These are phyloP conservation scores for Boletus patriciae DNA, from an alignment of 768 basidiomycete genomes.

Conservation along the genomic window DNA sequence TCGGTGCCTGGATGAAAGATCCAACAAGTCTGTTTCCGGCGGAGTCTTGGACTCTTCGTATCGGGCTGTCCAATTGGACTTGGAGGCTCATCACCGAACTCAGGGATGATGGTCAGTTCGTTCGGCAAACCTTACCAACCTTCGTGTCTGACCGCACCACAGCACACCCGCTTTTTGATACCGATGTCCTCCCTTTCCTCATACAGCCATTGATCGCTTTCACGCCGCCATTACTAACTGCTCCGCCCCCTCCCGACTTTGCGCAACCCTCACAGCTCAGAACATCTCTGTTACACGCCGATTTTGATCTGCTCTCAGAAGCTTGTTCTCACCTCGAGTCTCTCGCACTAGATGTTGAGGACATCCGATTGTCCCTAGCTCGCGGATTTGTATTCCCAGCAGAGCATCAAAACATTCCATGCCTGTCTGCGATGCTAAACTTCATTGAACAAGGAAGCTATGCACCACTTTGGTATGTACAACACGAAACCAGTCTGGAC, in stretches of 20 bases:
- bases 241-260: conserved; percentile 40
- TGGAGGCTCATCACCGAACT: conserved; percentile 77
- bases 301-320: conserved; percentile 74
- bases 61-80: conserved; percentile 68
- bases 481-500: conserved; percentile 33
- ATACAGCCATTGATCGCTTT: conserved; percentile 58
- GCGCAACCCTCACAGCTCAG: conserved; percentile 42
- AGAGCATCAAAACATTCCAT: conserved; percentile 55
- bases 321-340: conserved; percentile 75
- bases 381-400: conserved; percentile 60
- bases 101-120: conserved; percentile 62
- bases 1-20: conserved; percentile 58
- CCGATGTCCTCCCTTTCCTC: conserved; percentile 63
- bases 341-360: conserved; percentile 74
- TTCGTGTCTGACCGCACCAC: conserved; percentile 7
- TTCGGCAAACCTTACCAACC: neutral
- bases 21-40: conserved; percentile 27
- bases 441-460: conserved; percentile 77
- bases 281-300: conserved; percentile 53
- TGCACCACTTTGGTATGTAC: conserved; percentile 59
- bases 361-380: conserved; percentile 69
- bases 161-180: conserved; percentile 60
- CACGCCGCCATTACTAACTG: conserved; percentile 50
- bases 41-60: conserved; percentile 68
- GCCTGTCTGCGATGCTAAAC: conserved; percentile 61